Evolutionary conservation across 305 asterid species (phyloP).

Genomic region (Fraxinus latifolia): DNA sequence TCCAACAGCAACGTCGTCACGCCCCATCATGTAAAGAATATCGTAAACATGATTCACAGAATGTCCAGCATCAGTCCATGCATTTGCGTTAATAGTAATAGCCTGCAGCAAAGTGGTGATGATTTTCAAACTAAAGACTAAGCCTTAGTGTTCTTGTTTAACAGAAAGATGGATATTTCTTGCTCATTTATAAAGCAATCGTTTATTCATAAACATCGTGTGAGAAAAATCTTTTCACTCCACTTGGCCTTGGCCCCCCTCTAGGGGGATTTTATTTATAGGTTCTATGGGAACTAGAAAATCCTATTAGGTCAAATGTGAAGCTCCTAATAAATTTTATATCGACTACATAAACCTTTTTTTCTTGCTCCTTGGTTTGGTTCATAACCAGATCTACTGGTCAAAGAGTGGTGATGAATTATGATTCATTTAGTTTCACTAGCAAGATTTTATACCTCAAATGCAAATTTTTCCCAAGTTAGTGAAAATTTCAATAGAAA

Average conservation of each 20-base stretch:
- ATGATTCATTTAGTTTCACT: not conserved
- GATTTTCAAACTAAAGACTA: not conserved
- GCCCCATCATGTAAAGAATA: constrained; percentile 85
- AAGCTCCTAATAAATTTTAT: not conserved
- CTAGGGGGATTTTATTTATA: not conserved
- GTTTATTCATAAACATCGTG: not conserved
- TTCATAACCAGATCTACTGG: not conserved
- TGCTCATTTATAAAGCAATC: not conserved
- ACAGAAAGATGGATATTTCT: not conserved
- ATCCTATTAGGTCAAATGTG: not conserved
- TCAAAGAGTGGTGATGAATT: not conserved
- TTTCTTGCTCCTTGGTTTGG: not conserved
- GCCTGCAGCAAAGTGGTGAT: constrained; percentile 46
- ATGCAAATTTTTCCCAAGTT: not conserved
- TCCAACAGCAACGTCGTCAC: constrained; percentile 82
- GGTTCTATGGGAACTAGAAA: not conserved
- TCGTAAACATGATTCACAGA: constrained; percentile 79
- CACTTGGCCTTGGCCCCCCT: not conserved
- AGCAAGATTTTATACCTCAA: not conserved
- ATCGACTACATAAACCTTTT: not conserved
- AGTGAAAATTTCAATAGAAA: not conserved
- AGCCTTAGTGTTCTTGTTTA: not conserved
- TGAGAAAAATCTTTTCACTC: not conserved
- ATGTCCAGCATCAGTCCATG: constrained; percentile 81
- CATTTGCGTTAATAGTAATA: constrained; percentile 64